Evolutionary conservation across 495 filamentous ascomycete species (phyloP).

Genomic region (Cairneyella variabilis): DNA sequence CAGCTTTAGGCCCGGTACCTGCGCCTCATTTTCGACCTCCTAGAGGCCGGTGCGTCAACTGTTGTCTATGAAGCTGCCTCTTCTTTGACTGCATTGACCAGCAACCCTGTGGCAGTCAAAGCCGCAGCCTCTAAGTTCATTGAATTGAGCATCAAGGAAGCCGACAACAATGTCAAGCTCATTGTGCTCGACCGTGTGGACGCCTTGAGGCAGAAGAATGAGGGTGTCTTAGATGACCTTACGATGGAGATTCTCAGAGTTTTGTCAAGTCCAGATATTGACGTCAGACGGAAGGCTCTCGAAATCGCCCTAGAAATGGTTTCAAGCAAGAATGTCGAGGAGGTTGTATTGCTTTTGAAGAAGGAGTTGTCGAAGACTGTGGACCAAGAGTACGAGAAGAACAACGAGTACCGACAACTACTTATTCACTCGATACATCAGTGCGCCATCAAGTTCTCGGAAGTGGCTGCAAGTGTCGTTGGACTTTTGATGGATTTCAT

Average conservation of each 20-base stretch:
- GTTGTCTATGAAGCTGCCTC: conserved; percentile 99
- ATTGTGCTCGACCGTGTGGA: conserved; percentile 96
- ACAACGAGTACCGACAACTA: conserved; percentile 92
- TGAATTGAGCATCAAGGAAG: conserved; percentile 92
- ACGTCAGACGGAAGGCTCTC: conserved; percentile 90
- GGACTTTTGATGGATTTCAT: conserved; percentile 99
- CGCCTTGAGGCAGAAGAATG: conserved; percentile 84
- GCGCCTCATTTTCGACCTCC: conserved; percentile 91
- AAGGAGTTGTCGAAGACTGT: conserved; percentile 97
- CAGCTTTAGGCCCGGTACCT: conserved; percentile 72
- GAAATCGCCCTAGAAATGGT: conserved; percentile 95
- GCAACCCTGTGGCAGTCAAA: conserved; percentile 96
- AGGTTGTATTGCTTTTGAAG: conserved; percentile 92
- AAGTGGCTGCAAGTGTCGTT: conserved; percentile 94
- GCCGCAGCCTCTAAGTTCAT: conserved; percentile 95
- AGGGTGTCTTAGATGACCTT: conserved; percentile 89
- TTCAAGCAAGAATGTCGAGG: conserved; percentile 97
- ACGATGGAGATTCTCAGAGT: conserved; percentile 98
- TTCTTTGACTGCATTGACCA: conserved; percentile 89
- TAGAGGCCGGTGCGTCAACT: conserved; percentile 89
- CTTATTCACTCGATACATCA: conserved; percentile 97
- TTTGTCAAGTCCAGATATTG: conserved; percentile 93
- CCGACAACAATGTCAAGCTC: conserved; percentile 98
- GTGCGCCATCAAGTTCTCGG: conserved; percentile 98
- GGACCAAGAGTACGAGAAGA: conserved; percentile 99